phyloP scores from a whole-genome alignment of 2,329 filamentous ascomycete genomes.

The Xylaria sp. region DNA sequence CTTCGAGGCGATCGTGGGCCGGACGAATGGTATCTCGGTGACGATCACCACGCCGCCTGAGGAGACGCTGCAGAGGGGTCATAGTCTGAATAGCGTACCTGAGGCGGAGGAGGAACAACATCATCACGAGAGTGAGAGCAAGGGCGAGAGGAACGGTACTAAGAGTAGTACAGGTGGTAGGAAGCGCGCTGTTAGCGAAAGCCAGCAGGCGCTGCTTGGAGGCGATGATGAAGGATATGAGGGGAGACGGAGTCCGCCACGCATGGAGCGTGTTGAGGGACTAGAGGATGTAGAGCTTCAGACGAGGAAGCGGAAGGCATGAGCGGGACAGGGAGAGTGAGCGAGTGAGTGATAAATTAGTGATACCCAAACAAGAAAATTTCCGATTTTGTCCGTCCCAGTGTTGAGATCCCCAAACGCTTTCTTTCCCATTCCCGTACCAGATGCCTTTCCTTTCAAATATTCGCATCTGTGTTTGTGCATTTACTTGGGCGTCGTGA shows the following conservation, averaged over 20 bases:
- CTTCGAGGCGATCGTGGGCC: conserved; percentile 29
- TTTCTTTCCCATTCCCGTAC: too few species aligned
- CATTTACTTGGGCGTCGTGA: conserved; percentile 10
- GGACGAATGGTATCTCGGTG: conserved; percentile 19
- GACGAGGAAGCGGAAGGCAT: conserved; percentile 14
- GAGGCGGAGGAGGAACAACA: conserved; percentile 40
- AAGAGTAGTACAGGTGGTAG: background rate
- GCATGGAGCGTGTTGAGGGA: conserved; percentile 31
- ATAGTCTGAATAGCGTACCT: conserved; percentile 40
- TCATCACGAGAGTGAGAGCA: background rate
- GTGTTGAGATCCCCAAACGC: too few species aligned
- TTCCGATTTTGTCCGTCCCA: too few species aligned
- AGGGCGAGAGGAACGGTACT: background rate
- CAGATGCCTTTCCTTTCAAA: too few species aligned
- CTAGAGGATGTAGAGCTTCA: conserved; percentile 36
- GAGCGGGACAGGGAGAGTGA: conserved; percentile 21
- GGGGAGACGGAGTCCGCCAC: conserved; percentile 10
- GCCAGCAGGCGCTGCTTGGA: conserved; percentile 15
- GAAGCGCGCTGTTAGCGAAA: conserved; percentile 12
- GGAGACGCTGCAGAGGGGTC: conserved; percentile 22
- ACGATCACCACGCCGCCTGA: conserved; percentile 25
- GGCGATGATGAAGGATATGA: background rate
- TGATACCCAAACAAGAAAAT: conserved; percentile 21
- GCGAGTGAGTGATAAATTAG: background rate
- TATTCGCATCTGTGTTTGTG: too few species aligned